Evolutionary conservation across 2,329 filamentous ascomycete genomes (phyloP).

Genomic region (Neofusicoccum cordaticola): DNA sequence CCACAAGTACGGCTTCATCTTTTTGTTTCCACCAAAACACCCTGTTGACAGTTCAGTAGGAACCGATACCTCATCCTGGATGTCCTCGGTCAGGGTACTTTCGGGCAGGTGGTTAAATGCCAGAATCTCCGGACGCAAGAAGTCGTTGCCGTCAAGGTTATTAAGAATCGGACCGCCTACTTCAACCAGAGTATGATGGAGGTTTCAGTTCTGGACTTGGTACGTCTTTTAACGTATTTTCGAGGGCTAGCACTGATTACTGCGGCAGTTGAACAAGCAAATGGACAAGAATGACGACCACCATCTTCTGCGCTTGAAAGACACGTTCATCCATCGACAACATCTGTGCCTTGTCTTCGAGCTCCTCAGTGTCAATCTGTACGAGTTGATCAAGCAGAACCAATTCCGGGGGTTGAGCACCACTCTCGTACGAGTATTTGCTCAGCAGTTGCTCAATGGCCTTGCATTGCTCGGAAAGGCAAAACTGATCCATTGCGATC

Average conservation of each 20-base stretch:
- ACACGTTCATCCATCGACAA: conserved; percentile 96
- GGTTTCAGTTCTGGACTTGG: conserved; percentile 92
- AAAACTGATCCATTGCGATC: conserved; percentile 92
- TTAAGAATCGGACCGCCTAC: conserved; percentile 98
- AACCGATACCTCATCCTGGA: conserved; percentile 97
- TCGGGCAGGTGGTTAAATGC: conserved; percentile 98
- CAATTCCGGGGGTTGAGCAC: conserved; percentile 97
- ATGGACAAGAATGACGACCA: conserved; percentile 99
- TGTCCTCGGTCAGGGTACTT: conserved; percentile 94
- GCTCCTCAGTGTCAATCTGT: conserved; percentile 92
- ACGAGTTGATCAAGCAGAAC: conserved; percentile 99
- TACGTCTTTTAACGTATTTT: conserved; percentile 43
- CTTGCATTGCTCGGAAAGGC: conserved; percentile 92
- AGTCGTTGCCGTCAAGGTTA: conserved; percentile 97
- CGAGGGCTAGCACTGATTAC: conserved; percentile 16
- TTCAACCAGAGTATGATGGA: conserved; percentile 99
- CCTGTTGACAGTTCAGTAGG: conserved; percentile 44
- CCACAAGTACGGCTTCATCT: conserved; percentile 70
- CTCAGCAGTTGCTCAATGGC: conserved; percentile 91
- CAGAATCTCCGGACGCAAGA: conserved; percentile 98
- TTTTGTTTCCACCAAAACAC: not conserved
- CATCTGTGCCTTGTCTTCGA: conserved; percentile 94
- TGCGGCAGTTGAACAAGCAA: conserved; percentile 83
- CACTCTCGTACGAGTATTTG: conserved; percentile 93
- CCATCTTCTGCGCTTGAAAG: conserved; percentile 88